Evolutionary conservation across 2,329 filamentous ascomycete species (phyloP).

Genomic region (Knufia petricola): DNA sequence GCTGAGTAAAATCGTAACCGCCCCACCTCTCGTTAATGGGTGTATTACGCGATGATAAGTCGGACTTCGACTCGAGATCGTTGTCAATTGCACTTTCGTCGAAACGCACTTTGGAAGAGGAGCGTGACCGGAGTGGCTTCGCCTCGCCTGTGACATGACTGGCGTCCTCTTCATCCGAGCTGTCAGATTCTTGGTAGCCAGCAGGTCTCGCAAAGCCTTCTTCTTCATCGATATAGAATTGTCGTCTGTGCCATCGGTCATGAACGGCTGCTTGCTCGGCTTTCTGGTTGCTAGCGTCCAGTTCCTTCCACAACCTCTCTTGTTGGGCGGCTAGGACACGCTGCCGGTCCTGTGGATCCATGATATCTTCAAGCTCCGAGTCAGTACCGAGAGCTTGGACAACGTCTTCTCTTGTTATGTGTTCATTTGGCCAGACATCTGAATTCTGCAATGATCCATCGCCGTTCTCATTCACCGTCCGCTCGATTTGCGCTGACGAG

Average conservation of each 20-base stretch:
- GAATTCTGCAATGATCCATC: slow-evolving; percentile 19
- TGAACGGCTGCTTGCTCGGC: slow-evolving; percentile 41
- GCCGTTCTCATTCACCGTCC: slow-evolving; percentile 11
- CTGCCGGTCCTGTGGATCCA: slow-evolving; percentile 33
- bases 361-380: slow-evolving; percentile 34
- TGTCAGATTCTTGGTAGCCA: slow-evolving; percentile 44
- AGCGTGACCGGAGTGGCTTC: slow-evolving; percentile 52
- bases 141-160: slow-evolving; percentile 24
- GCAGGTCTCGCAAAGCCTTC: slow-evolving; percentile 60
- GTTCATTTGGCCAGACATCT: slow-evolving; percentile 13
- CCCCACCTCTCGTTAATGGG: slow-evolving; percentile 61
- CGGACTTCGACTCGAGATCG: slow-evolving; percentile 62
- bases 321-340: slow-evolving; percentile 31
- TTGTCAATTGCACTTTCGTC: slow-evolving; percentile 57
- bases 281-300: slow-evolving; percentile 28
- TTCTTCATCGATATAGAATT: slow-evolving; percentile 79
- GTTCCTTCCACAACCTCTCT: slow-evolving; percentile 32
- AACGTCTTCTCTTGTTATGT: slow-evolving; percentile 28
- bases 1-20: slow-evolving; percentile 67
- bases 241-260: slow-evolving; percentile 65
- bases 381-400: slow-evolving; percentile 33
- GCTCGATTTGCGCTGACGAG: neutral
- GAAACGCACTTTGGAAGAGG: slow-evolving; percentile 71
- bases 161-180: slow-evolving; percentile 27
- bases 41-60: slow-evolving; percentile 61